Percentiles rank a stretch among this genome's conserved stretches.
These are phyloP conservation scores for Nicotiana knightiana DNA, from an alignment of 257 asterid genomes.

Conservation along the genomic window DNA sequence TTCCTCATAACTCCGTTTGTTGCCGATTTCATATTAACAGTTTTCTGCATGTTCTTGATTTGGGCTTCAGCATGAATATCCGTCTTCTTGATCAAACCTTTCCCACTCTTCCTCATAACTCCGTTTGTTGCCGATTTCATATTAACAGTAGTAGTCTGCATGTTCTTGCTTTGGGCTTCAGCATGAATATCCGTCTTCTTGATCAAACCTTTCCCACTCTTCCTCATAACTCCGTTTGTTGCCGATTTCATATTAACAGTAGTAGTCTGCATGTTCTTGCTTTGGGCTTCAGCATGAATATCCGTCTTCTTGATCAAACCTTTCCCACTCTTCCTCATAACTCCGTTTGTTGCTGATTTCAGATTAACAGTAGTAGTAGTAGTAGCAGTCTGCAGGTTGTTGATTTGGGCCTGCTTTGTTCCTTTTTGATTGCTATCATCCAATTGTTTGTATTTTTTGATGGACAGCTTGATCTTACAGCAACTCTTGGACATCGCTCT, in stretches of 20 bases:
- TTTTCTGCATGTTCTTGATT: not conserved
- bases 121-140: not conserved
- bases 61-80: not conserved
- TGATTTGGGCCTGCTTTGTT: not conserved
- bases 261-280: too few species aligned
- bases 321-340: not conserved
- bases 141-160: not conserved
- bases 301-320: not conserved
- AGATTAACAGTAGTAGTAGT: too few species aligned
- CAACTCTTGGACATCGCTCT: not conserved
- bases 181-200: too few species aligned
- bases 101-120: not conserved
- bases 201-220: too few species aligned
- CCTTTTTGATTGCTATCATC: not conserved
- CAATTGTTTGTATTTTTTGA: not conserved
- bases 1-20: not conserved
- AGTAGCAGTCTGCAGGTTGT: not conserved
- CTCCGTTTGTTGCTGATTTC: not conserved
- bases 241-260: too few species aligned
- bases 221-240: too few species aligned
- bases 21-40: not conserved
- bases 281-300: too few species aligned
- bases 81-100: too few species aligned
- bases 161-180: not conserved
- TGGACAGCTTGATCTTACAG: not conserved